A percentile compares a stretch with the other conserved stretches of the same genome.
Conservation (phyloP, 2,329 filamentous ascomycete species). For the Lachnellula occidentalis region DNA sequence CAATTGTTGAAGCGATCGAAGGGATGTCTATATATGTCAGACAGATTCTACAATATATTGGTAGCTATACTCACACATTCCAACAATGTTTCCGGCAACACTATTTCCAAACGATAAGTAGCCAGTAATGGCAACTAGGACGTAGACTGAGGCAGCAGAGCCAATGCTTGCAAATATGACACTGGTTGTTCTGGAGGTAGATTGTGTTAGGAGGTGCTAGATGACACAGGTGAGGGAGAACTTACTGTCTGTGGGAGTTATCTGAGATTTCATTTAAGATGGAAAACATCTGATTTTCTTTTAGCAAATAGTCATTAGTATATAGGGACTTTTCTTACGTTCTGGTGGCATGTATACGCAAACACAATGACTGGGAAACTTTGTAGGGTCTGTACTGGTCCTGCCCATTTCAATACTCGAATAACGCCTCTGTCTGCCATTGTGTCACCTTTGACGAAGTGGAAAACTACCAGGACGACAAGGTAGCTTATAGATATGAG, state of each 20-base stretch:
- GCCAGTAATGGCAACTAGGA: conserved; percentile 88
- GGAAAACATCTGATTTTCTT: conserved; percentile 76
- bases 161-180: conserved; percentile 84
- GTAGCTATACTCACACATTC: conserved; percentile 64
- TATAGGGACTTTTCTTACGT: conserved; percentile 50
- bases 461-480: conserved; percentile 86
- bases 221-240: background rate
- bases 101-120: conserved; percentile 93
- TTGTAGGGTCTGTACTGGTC: conserved; percentile 71
- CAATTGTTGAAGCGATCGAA: conserved; percentile 80
- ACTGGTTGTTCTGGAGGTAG: conserved; percentile 55
- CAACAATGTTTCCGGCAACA: conserved; percentile 87
- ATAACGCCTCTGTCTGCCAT: conserved; percentile 69
- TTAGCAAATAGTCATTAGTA: conserved; percentile 25
- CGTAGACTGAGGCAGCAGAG: conserved; percentile 78
- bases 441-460: conserved; percentile 76
- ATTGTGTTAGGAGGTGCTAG: conserved; percentile 2
- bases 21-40: conserved; percentile 49
- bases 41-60: background rate
- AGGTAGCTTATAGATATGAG: conserved; percentile 91
- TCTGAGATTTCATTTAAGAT: conserved; percentile 92
- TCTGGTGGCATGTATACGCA: conserved; percentile 99
- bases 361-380: conserved; percentile 95
- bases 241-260: conserved; percentile 59
- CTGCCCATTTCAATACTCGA: conserved; percentile 71